A percentile compares a stretch with the other conserved stretches of the same genome.
These are phyloP conservation scores for Aspergillus sp. DNA, from an alignment of 2,329 filamentous ascomycete species.

Conservation along the genomic window DNA sequence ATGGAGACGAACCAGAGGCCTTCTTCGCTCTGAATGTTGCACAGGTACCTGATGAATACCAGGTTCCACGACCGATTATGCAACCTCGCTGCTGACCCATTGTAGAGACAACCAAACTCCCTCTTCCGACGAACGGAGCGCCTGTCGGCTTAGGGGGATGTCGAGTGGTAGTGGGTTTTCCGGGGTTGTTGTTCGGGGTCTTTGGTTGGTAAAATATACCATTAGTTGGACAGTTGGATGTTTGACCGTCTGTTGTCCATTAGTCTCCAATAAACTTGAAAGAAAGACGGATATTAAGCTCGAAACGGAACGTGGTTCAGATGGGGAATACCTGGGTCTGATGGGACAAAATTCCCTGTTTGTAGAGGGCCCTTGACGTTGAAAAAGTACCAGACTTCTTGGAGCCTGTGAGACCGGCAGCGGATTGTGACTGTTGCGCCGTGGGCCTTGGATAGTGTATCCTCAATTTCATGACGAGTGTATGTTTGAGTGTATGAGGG, in stretches of 20 bases:
- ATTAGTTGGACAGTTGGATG: constrained; percentile 61
- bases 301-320: background rate
- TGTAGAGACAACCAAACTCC: constrained; percentile 57
- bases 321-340: constrained; percentile 32
- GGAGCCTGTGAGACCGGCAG: constrained; percentile 51
- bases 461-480: constrained; percentile 58
- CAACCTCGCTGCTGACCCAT: constrained; percentile 53
- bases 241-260: constrained; percentile 50
- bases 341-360: constrained; percentile 34
- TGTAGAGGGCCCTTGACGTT: constrained; percentile 53
- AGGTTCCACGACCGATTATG: constrained; percentile 65
- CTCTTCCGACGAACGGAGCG: constrained; percentile 56
- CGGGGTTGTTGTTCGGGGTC: constrained; percentile 31
- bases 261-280: background rate
- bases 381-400: constrained; percentile 64
- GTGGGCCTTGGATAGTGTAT: constrained; percentile 55
- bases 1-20: constrained; percentile 26
- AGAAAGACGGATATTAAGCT: background rate
- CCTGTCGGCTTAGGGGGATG: constrained; percentile 31
- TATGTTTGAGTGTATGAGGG: constrained; percentile 58
- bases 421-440: constrained; percentile 60
- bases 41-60: constrained; percentile 68
- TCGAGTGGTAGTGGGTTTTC: constrained; percentile 39
- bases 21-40: constrained; percentile 53
- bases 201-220: constrained; percentile 68